Evolutionary conservation across 2,329 filamentous ascomycete species (phyloP).

Genomic region (Beauveria sp.): DNA sequence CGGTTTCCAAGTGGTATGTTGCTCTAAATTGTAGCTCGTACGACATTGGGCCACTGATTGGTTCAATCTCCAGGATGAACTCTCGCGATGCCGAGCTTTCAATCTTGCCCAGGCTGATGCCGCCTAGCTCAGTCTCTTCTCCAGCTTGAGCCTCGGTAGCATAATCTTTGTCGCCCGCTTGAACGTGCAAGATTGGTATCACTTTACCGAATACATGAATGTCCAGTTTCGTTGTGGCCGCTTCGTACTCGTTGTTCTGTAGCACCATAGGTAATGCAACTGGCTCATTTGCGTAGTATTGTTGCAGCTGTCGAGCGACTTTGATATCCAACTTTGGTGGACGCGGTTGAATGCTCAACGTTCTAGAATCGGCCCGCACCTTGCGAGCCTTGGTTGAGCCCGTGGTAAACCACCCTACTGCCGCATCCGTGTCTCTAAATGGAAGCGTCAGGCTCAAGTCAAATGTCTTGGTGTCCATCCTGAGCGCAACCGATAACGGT

Average conservation of each 20-base stretch:
- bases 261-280: conserved; percentile 63
- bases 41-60: conserved; percentile 40
- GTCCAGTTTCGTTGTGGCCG: conserved; percentile 64
- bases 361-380: conserved; percentile 41
- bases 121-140: conserved; percentile 36
- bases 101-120: conserved; percentile 40
- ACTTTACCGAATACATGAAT: conserved; percentile 56
- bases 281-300: conserved; percentile 80
- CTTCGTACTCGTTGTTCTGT: conserved; percentile 75
- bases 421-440: conserved; percentile 34
- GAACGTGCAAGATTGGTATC: conserved; percentile 38
- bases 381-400: conserved; percentile 36
- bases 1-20: conserved; percentile 70
- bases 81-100: conserved; percentile 34
- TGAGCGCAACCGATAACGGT: conserved; percentile 55
- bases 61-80: conserved; percentile 42
- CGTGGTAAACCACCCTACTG: conserved; percentile 43
- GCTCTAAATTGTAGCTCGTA: conserved; percentile 67
- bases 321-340: conserved; percentile 84
- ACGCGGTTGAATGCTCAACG: conserved; percentile 71
- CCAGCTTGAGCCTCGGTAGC: conserved; percentile 23
- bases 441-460: conserved; percentile 58
- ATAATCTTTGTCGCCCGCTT: conserved; percentile 26
- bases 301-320: conserved; percentile 51
- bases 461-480: conserved; percentile 58